Conservation (phyloP, 1,284 basidiomycete species). For the Rhodotorula sp. region DNA sequence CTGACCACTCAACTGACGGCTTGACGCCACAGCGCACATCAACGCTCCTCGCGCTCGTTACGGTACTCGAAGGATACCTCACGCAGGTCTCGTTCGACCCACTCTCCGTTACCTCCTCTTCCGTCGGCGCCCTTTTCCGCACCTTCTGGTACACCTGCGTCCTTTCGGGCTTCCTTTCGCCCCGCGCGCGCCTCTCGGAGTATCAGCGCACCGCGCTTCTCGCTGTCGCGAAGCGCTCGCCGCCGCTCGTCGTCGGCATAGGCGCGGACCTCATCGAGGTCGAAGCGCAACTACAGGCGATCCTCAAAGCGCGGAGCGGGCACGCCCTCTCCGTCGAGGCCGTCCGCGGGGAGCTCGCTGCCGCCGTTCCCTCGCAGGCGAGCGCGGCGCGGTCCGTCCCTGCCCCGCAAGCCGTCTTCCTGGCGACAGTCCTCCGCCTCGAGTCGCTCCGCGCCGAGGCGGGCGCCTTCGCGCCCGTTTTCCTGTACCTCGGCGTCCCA, state of each 20-base stretch:
- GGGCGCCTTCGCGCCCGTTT: slow-evolving; percentile 77
- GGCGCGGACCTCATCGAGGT: slow-evolving; percentile 68
- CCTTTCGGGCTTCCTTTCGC: slow-evolving; percentile 71
- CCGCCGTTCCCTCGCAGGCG: slow-evolving; percentile 66
- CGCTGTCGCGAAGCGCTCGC: slow-evolving; percentile 65
- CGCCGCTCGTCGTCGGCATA: slow-evolving; percentile 77
- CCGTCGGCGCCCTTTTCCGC: slow-evolving; percentile 79
- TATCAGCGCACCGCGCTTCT: slow-evolving; percentile 72
- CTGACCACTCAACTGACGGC: neutral
- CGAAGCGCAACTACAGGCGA: slow-evolving; percentile 90
- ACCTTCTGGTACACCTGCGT: slow-evolving; percentile 94
- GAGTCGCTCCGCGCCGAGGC: slow-evolving; percentile 82
- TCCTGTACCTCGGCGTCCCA: slow-evolving; percentile 86
- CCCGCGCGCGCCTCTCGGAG: slow-evolving; percentile 54
- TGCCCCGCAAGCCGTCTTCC: slow-evolving; percentile 81
- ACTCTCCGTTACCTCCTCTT: slow-evolving; percentile 56
- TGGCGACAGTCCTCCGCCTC: slow-evolving; percentile 83
- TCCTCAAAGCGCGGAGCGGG: slow-evolving; percentile 60
- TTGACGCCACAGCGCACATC: slow-evolving; percentile 14
- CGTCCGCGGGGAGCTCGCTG: slow-evolving; percentile 46
- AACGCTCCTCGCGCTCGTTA: slow-evolving; percentile 59
- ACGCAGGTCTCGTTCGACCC: slow-evolving; percentile 67
- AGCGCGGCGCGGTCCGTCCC: slow-evolving; percentile 75
- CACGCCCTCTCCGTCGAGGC: slow-evolving; percentile 36
- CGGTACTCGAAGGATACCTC: slow-evolving; percentile 88